Base-by-base conservation (phyloP, 495 filamentous ascomycete genomes). In the Aspergillus homomorphus region DNA sequence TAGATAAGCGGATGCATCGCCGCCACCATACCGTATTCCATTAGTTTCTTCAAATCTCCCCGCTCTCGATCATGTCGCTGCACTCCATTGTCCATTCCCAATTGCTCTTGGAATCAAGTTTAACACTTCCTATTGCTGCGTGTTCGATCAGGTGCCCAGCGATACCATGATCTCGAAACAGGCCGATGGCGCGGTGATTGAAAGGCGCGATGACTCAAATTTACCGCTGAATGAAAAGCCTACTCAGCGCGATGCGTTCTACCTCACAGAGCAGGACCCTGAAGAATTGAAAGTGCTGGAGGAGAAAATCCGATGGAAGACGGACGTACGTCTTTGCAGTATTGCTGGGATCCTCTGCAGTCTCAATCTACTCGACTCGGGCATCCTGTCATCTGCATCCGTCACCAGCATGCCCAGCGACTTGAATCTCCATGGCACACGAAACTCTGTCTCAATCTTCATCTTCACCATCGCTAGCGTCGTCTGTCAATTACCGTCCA, bases 381-480 rank as follows among this genome's bases (percentile, higher is more conserved):
- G 86, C n/a, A 85, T 92, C 54, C 83, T 92, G n/a, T 88, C 85
- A 5, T 86, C 82, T 14, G 89, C 89, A 0, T 87, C 87, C 8
- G 87, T 90, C 38, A 91, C 88, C 0, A 86, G 80, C n/a, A 87
- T 91, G 85, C 74, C 85, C 24, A 51, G 67, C 3, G 87, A 91
- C 66, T 75, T 91, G 30, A 79, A 80, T 10, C 76, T 91, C 28
- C 78, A 82, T 30, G 86, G 86, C 12, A 84, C 83, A 19, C 79
- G 84, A 19, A 89, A 87, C 69, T 87, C 84, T 9, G 81, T 91
- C 16, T 78, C 86, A 23, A 91, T 92, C 53, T 87, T 92, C 70
- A 89, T 91, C 66, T 91, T 90, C 73, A 91, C 89, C 24, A 79
- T 91, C 57, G 79, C 86, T 14, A 87, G 83, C 66, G 88, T 92